phyloP scores from a whole-genome alignment of 495 filamentous ascomycete species.

The Antarctomyces pellizariae region DNA sequence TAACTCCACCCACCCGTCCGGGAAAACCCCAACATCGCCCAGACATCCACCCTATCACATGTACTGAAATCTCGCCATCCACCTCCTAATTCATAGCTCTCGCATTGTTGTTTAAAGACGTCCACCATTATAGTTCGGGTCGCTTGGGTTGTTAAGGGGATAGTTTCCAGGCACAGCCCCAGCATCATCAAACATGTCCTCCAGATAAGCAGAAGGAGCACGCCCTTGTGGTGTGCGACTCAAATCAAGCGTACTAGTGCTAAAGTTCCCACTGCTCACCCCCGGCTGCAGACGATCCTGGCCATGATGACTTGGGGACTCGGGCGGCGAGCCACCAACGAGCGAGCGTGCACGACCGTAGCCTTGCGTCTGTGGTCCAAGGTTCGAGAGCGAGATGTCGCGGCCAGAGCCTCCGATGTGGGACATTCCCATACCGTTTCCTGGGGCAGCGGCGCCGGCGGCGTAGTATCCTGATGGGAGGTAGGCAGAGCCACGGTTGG shows the following conservation, averaged over 20 bases:
- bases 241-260: slow-evolving; percentile 46
- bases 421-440: slow-evolving; percentile 19
- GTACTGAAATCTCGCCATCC: too few relatives aligned
- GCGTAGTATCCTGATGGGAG: slow-evolving; percentile 88
- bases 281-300: slow-evolving; percentile 11
- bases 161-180: too few relatives aligned
- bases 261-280: slow-evolving; percentile 23
- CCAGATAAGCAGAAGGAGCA: slow-evolving; percentile 77
- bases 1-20: too few relatives aligned
- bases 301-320: slow-evolving; percentile 31
- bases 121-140: too few relatives aligned
- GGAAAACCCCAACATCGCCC: too few relatives aligned
- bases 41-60: too few relatives aligned
- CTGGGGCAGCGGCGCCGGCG: slow-evolving; percentile 31
- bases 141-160: too few relatives aligned
- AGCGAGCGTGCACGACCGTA: slow-evolving; percentile 20
- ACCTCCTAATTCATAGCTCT: too few relatives aligned
- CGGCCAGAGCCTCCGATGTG: slow-evolving; percentile 24
- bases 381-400: slow-evolving; percentile 28
- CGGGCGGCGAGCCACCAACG: slow-evolving; percentile 36
- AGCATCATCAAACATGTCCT: slow-evolving; percentile 61
- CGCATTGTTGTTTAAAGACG: too few relatives aligned
- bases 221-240: slow-evolving; percentile 41
- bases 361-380: slow-evolving; percentile 27
- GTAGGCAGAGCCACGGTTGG: slow-evolving; percentile 42